These are phyloP conservation scores for Pilatotrama ljubarskyi DNA, from an alignment of 768 basidiomycete genomes.

Conservation along the genomic window DNA sequence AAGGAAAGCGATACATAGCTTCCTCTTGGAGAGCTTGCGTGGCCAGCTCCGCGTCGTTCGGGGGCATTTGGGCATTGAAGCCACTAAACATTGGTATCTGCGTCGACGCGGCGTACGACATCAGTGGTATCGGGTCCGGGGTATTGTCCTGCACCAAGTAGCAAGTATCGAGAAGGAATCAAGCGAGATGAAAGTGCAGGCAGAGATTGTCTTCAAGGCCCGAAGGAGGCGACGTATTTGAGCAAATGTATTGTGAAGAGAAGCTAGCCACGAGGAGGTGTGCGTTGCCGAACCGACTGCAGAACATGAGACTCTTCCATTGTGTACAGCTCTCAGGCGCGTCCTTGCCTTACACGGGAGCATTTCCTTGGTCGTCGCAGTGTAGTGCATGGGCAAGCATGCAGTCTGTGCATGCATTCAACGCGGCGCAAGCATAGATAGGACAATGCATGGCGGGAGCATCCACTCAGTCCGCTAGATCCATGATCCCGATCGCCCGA, in stretches of 20 bases:
- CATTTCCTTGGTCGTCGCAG: not conserved
- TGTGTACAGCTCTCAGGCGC: not conserved
- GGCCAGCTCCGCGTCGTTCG: slow-evolving; percentile 72
- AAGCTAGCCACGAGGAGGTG: slow-evolving; percentile 4
- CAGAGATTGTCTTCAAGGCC: not conserved
- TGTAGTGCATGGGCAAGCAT: not conserved
- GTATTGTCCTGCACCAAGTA: not conserved
- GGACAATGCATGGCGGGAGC: not conserved
- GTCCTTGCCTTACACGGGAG: not conserved
- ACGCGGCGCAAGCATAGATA: not conserved
- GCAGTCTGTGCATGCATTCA: not conserved
- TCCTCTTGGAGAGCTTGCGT: slow-evolving; percentile 73
- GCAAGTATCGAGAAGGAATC: not conserved
- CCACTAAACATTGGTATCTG: slow-evolving; percentile 56
- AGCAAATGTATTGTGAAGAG: slow-evolving; percentile 6
- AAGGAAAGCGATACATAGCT: slow-evolving; percentile 63
- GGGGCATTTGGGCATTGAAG: slow-evolving; percentile 56
- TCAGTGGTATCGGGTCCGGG: not conserved
- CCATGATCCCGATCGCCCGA: not conserved
- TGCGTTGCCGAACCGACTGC: not conserved
- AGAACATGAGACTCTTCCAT: slow-evolving; percentile 6
- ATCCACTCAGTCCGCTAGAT: not conserved
- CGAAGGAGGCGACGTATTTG: not conserved
- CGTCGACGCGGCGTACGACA: slow-evolving; percentile 20
- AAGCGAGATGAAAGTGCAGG: not conserved